These are phyloP conservation scores for Labyrinthula sp. DNA, from an alignment of 352 stramenopile species.

Conservation along the genomic window DNA sequence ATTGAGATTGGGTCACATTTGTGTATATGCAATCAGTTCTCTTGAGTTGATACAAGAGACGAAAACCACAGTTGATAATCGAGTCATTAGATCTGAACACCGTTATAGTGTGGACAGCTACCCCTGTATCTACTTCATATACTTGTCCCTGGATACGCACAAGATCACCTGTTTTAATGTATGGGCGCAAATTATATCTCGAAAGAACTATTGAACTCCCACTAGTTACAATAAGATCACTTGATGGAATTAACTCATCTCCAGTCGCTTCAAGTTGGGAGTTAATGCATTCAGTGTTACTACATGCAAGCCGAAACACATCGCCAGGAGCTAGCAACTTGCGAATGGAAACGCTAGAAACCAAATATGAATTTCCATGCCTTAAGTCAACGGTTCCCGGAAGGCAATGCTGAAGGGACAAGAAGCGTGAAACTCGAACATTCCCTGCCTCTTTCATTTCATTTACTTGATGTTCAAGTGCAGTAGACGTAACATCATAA, in stretches of 20 bases:
- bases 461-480: conserved; percentile 41
- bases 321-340: conserved; percentile 42
- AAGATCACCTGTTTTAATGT: conserved; percentile 28
- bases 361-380: conserved; percentile 33
- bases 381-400: conserved; percentile 38
- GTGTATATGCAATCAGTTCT: conserved; percentile 42
- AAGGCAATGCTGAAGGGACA: conserved; percentile 32
- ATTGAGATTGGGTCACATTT: conserved; percentile 37
- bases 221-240: conserved; percentile 1
- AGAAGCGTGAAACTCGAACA: conserved; percentile 38
- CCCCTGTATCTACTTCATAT: conserved; percentile 61
- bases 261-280: conserved; percentile 31
- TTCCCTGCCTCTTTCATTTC: conserved; percentile 39
- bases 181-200: conserved; percentile 27
- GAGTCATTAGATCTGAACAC: conserved; percentile 32
- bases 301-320: conserved; percentile 42
- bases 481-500: conserved; percentile 37
- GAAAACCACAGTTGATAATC: conserved; percentile 33
- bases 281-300: conserved; percentile 33
- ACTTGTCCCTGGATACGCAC: conserved; percentile 59
- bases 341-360: conserved; percentile 37
- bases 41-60: conserved; percentile 34
- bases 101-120: conserved; percentile 59
- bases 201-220: conserved; percentile 7
- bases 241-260: conserved; percentile 13